phyloP scores from a whole-genome alignment of 192 early-diverging fungal genomes.

The Thamnidium elegans region DNA sequence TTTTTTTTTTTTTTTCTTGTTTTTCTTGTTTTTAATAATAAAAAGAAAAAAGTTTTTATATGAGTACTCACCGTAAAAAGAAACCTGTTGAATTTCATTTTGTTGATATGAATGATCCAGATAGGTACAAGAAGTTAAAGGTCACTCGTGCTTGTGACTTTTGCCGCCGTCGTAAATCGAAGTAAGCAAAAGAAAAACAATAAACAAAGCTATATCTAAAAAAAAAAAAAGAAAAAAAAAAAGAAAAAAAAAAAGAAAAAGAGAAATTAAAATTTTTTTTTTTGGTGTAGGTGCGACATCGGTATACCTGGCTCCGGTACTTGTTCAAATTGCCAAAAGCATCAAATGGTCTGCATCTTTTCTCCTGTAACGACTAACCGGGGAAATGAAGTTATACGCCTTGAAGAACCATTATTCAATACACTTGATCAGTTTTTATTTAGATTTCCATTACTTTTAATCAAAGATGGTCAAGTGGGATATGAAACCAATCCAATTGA shows the following conservation, averaged over 20 bases:
- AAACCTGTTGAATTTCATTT: conserved; percentile 34
- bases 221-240: too few species aligned
- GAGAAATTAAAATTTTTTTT: not conserved
- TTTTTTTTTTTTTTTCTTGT: conserved; percentile 4
- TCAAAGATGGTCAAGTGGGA: conserved; percentile 10
- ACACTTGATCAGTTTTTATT: conserved; percentile 6
- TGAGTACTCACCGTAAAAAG: conserved; percentile 17
- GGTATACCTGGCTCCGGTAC: conserved; percentile 24
- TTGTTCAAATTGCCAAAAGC: conserved; percentile 32
- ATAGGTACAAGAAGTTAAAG: conserved; percentile 35
- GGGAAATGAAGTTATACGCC: not conserved
- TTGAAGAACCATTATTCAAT: not conserved
- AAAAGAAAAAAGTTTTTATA: not conserved
- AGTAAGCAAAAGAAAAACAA: conserved; percentile 17
- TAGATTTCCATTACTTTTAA: conserved; percentile 15
- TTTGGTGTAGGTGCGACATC: conserved; percentile 26
- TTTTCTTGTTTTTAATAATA: not conserved
- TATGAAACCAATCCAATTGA: conserved; percentile 5
- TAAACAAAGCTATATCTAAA: too few species aligned
- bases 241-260: too few species aligned
- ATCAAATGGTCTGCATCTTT: conserved; percentile 23
- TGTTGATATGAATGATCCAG: conserved; percentile 37
- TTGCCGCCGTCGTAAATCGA: conserved; percentile 36
- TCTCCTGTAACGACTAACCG: conserved; percentile 13
- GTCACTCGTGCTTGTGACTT: conserved; percentile 33